Evolutionary conservation across 768 basidiomycete species (phyloP).

Genomic region (Lactifluus echinatus): DNA sequence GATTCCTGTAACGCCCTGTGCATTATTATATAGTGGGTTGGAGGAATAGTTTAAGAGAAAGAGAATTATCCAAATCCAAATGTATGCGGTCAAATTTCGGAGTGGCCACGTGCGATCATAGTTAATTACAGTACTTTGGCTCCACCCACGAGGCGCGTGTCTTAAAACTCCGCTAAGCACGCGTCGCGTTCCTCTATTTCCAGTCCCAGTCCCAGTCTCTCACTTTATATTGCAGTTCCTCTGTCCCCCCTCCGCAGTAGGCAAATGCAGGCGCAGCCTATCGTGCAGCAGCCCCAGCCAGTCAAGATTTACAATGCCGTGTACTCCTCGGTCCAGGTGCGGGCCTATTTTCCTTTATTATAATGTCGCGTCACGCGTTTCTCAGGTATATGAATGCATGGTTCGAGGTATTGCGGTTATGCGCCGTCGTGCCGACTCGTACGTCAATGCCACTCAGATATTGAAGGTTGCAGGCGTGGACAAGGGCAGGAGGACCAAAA

Average conservation of each 20-base stretch:
- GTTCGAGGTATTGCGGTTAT: constrained; percentile 97
- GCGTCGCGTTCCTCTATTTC: constrained; percentile 8
- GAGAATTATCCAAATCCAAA: too few relatives aligned
- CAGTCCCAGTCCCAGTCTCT: background rate
- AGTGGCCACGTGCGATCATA: background rate
- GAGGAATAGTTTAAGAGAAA: background rate
- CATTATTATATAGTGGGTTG: background rate
- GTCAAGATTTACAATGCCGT: constrained; percentile 92
- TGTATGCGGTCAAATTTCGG: background rate
- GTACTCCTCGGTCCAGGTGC: constrained; percentile 81
- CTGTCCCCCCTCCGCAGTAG: background rate
- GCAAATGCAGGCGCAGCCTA: constrained; percentile 14
- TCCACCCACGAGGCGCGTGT: background rate
- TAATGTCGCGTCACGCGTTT: constrained; percentile 20
- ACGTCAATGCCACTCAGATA: constrained; percentile 97
- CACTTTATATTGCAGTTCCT: background rate
- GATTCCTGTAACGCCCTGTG: constrained; percentile 22
- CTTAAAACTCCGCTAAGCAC: constrained; percentile 20
- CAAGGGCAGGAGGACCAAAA: constrained; percentile 94
- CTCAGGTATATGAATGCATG: constrained; percentile 94
- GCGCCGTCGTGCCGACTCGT: constrained; percentile 90
- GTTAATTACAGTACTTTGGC: background rate
- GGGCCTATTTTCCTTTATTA: background rate
- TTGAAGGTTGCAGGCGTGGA: constrained; percentile 98
- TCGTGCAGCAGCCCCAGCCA: constrained; percentile 30